Evolutionary conservation across 139 green algal species (phyloP).

Genomic region (Chlorella sp.): DNA sequence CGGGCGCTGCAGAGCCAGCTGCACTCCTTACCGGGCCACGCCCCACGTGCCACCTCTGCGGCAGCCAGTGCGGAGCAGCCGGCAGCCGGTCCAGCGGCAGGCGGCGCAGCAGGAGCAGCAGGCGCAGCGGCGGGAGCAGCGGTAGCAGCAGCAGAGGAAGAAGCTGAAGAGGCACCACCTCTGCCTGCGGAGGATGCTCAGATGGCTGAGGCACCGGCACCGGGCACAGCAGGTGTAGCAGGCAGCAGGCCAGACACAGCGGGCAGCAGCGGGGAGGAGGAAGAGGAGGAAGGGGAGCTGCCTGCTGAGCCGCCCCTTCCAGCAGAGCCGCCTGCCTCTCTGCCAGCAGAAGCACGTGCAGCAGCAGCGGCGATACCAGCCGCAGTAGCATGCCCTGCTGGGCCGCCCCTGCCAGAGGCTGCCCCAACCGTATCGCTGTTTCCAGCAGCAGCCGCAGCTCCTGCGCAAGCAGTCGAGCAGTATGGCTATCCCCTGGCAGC

Average conservation of each 20-base stretch:
- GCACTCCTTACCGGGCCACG: constrained; percentile 2
- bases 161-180: not conserved
- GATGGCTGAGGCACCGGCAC: too few relatives aligned
- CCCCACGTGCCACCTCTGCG: not conserved
- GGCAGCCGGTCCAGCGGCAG: not conserved
- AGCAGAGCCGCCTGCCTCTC: too few relatives aligned
- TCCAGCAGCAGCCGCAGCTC: not conserved
- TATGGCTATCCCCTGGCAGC: not conserved
- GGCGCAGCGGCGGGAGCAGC: not conserved
- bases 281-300: too few relatives aligned
- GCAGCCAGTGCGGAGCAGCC: not conserved
- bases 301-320: too few relatives aligned
- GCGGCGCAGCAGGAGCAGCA: not conserved
- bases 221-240: not conserved
- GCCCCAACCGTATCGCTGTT: not conserved
- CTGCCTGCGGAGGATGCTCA: not conserved
- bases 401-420: not conserved
- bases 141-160: constrained; percentile 16
- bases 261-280: constrained; percentile 14
- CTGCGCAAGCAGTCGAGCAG: not conserved
- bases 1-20: constrained; percentile 21
- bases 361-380: not conserved
- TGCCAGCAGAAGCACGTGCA: too few relatives aligned
- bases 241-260: constrained; percentile 10
- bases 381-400: not conserved